Percentiles rank a stretch among this genome's conserved stretches.
These are phyloP conservation scores for Coriolopsis trogii DNA, from an alignment of 1,284 basidiomycete species.

Conservation along the genomic window DNA sequence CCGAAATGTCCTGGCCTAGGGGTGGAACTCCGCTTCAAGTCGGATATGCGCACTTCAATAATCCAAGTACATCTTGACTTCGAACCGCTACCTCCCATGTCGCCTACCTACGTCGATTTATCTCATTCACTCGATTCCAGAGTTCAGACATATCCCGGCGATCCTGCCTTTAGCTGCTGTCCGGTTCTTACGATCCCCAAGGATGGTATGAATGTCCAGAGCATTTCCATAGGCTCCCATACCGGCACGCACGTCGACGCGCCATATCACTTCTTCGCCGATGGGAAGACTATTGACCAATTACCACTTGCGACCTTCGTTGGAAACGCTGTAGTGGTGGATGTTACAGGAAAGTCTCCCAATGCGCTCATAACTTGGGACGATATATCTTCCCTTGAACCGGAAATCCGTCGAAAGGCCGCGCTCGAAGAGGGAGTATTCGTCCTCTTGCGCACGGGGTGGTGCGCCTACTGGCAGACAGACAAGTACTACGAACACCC, in stretches of 20 bases:
- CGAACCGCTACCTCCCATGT: background rate
- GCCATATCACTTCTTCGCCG: conserved; percentile 66
- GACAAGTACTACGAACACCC: conserved; percentile 63
- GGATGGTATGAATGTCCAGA: conserved; percentile 54
- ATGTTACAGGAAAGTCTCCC: conserved; percentile 43
- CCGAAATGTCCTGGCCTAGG: background rate
- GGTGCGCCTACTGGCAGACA: conserved; percentile 48
- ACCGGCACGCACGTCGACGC: conserved; percentile 76
- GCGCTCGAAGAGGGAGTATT: conserved; percentile 24
- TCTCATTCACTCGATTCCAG: conserved; percentile 48
- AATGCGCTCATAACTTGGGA: conserved; percentile 56
- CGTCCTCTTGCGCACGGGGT: conserved; percentile 35
- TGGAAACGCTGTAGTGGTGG: conserved; percentile 53
- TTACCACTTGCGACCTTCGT: conserved; percentile 54
- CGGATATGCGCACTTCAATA: no score
- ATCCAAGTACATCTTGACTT: no score
- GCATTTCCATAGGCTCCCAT: conserved; percentile 57
- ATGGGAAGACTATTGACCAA: conserved; percentile 57
- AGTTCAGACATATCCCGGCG: conserved; percentile 57
- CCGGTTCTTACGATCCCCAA: conserved; percentile 23
- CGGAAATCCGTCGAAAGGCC: conserved; percentile 21
- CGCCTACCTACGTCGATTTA: conserved; percentile 45
- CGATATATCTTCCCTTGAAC: conserved; percentile 41
- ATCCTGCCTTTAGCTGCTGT: conserved; percentile 45
- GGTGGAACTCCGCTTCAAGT: background rate